Base-by-base conservation (phyloP, 306 rosid species). In the apple (Malus domestica) region DNA sequence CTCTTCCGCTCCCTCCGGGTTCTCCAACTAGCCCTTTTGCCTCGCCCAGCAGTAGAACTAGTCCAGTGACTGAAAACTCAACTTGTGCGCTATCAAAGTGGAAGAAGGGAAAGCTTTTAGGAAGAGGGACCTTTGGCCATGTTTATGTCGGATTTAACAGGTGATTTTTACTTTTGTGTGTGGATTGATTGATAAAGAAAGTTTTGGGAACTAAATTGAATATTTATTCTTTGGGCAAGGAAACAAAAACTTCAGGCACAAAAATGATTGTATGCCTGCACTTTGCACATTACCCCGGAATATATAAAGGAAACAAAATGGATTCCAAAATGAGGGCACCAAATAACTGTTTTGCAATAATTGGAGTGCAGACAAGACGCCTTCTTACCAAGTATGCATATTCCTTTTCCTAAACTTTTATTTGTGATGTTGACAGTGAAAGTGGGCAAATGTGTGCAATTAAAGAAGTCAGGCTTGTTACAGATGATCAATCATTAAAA, bases 401-500 rank as follows among this genome's bases (percentile, higher is more conserved):
- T 79, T 80, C 61, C 60, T 72, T 70, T 25, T 79, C 79, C 88
- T 85, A 73, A 89, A 77, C 69, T 61, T 86, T 65, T 44, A 38
- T 64, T 85, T 80, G 69, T 71, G 74, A 84, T 73, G 75, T 67
- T 78, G 81, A 79, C 85, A 95, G 99, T 82, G 92, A 89, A 86
- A 93, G 91, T 46, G 99, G 99, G 74, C 99, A 95, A 84, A 92
- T 95, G 97, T 95, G 99, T 85, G 99, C 99, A 64, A 92, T 95
- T 71, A 95, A 95, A 80, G 99, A 95, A 87, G 97, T 95, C 77
- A 88, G 85, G 88, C 84, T 88, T 88, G 87, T 88, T 60, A 81
- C 86, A 35, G 99, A 95, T 66, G 99, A 95, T 84, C 90, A 81
- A 64, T 76, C 93, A 32, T 87, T 93, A 15, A 90, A 89, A 85